These are phyloP conservation scores for Tagetes erecta DNA, from an alignment of 129 eudicot genomes.

Conservation along the genomic window DNA sequence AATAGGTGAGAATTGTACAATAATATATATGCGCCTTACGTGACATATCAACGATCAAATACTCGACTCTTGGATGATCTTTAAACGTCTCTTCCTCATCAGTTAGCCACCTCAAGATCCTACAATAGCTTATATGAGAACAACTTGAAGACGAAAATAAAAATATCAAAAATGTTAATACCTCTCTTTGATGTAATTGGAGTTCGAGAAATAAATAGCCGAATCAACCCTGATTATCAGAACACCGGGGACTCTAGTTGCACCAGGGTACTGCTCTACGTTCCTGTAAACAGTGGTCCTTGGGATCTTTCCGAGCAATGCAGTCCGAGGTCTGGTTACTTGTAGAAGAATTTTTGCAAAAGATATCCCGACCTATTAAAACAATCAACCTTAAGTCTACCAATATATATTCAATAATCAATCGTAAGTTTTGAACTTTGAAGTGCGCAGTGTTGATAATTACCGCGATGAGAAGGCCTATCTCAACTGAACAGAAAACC, in stretches of 20 bases:
- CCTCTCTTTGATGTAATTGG: slow-evolving; percentile 75
- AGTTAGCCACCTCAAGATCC: slow-evolving; percentile 72
- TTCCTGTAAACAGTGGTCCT: slow-evolving; percentile 66
- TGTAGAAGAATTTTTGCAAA: slow-evolving; percentile 71
- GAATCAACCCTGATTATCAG: slow-evolving; percentile 68
- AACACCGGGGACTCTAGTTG: slow-evolving; percentile 62
- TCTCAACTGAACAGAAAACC: slow-evolving; percentile 54
- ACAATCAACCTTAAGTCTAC: not conserved
- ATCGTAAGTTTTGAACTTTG: not conserved
- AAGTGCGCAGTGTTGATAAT: not conserved
- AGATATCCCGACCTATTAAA: slow-evolving; percentile 55
- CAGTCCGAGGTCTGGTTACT: slow-evolving; percentile 81
- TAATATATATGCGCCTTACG: slow-evolving; percentile 50
- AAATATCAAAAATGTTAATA: slow-evolving; percentile 2
- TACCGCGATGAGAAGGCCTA: slow-evolving; percentile 74
- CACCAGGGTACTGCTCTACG: slow-evolving; percentile 63
- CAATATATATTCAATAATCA: no score
- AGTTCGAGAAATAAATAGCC: slow-evolving; percentile 71
- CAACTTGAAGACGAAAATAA: not conserved
- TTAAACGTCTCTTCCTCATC: slow-evolving; percentile 68
- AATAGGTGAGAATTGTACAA: not conserved
- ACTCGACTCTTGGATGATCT: slow-evolving; percentile 44
- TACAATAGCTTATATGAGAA: slow-evolving; percentile 10
- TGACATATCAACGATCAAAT: slow-evolving; percentile 78
- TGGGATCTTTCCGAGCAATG: slow-evolving; percentile 65